Evolutionary conservation across 2,329 filamentous ascomycete species (phyloP).

Genomic region (Raffaelea arxii): DNA sequence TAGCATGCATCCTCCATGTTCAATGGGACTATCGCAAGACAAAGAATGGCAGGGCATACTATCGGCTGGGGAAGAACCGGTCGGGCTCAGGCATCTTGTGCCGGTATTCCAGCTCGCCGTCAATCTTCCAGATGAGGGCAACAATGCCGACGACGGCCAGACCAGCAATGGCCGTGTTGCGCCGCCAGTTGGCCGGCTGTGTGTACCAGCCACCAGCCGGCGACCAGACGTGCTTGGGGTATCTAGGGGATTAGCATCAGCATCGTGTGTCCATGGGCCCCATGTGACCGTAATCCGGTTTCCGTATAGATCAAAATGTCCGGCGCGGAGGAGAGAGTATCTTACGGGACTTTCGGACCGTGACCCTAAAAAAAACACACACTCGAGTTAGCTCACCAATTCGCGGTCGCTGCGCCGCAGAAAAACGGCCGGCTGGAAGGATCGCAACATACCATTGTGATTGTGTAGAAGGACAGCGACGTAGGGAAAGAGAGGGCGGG

Average conservation of each 20-base stretch:
- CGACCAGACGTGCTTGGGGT: slow-evolving; percentile 99
- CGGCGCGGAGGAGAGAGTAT: slow-evolving; percentile 11
- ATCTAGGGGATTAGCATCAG: slow-evolving; percentile 39
- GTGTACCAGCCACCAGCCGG: slow-evolving; percentile 96
- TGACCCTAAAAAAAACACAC: slow-evolving; percentile 49
- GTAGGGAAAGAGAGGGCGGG: slow-evolving; percentile 7
- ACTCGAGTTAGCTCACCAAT: slow-evolving; percentile 29
- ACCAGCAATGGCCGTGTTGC: slow-evolving; percentile 55
- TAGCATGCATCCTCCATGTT: neutral
- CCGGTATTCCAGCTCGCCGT: slow-evolving; percentile 63
- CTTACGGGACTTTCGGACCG: slow-evolving; percentile 57
- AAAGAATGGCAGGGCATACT: no score
- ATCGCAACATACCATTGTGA: slow-evolving; percentile 38
- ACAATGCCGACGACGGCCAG: slow-evolving; percentile 47
- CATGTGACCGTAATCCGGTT: no score
- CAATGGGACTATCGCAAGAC: no score
- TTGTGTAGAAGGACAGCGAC: slow-evolving; percentile 12
- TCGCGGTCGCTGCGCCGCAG: neutral
- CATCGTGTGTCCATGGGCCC: slow-evolving; percentile 1
- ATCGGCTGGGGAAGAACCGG: slow-evolving; percentile 77
- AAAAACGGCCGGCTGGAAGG: neutral
- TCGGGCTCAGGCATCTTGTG: slow-evolving; percentile 69
- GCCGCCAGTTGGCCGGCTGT: slow-evolving; percentile 89
- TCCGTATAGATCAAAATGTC: no score
- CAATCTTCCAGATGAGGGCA: slow-evolving; percentile 58